Evolutionary conservation across 345 rosid species (phyloP), one percentile per base, ranked within the genome.

Genomic region (Hypericum perforatum): DNA sequence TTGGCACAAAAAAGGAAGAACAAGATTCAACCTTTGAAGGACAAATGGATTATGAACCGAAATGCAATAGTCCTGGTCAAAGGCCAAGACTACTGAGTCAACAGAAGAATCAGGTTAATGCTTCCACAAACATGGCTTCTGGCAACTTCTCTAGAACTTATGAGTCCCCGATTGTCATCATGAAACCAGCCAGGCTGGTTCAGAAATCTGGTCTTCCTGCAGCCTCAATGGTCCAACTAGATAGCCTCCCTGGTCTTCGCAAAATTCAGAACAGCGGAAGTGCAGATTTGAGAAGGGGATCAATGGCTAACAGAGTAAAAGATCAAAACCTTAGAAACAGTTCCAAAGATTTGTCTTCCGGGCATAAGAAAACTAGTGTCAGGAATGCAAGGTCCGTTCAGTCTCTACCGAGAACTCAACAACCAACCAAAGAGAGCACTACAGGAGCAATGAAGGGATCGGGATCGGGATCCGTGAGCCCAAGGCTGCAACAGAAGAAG

Each of bases 401-500:
- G 68, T 59, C 63, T 62, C 62, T 70, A 56, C 62, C 55, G 45
- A 78, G 55, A 73, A 61, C 68, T 36, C 53, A 64, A 32, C 68
- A 59, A 41, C 47, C 52, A 32, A 53, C 62, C 39, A 63, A 67
- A 48, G 76, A 66, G 40, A 65, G 44, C 57, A 32, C 59, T 13
- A 46, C 29, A 56, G 72, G 59, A 60, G 63, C 76, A 45, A 61
- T 57, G 11, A 74, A 63, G 80, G 51, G 53, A 61, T 74, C 72
- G 80, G 51, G 53, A 61, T 74, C 72, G n/a, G 80, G 66, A 43
- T 62, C 67, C 65, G 60, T 43, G 65, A 71, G 69, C 80, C 82
- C 67, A 47, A 71, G 77, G 58, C 75, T 67, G 62, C 82, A 59
- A 37, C 71, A 73, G 55, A 82, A 74, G 70, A 76, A 78, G 65